These are phyloP conservation scores for Adansonia grandidieri DNA, from an alignment of 441 rosid species.

Conservation along the genomic window DNA sequence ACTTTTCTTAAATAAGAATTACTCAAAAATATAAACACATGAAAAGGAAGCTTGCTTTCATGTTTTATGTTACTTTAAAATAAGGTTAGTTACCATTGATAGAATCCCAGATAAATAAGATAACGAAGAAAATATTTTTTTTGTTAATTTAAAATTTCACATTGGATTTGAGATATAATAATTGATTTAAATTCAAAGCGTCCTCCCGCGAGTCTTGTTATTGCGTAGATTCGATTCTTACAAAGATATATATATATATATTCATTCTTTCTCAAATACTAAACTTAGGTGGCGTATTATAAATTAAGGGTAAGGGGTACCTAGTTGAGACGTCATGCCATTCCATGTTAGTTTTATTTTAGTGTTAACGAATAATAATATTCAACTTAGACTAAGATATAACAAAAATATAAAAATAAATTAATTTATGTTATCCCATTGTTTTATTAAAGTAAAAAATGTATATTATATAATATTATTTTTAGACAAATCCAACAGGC, in stretches of 20 bases:
- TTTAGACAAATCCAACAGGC: constrained; percentile 1
- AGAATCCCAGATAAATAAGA: neutral
- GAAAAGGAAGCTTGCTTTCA: neutral
- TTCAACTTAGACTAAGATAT: neutral
- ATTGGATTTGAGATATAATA: neutral
- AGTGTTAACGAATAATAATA: neutral
- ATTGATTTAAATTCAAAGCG: neutral
- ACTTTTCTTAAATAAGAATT: neutral
- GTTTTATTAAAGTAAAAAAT: neutral
- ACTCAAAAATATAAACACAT: neutral
- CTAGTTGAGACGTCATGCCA: neutral
- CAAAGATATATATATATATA: neutral
- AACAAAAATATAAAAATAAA: neutral
- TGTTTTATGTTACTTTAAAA: neutral
- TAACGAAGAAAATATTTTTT: neutral
- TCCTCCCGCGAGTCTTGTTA: neutral
- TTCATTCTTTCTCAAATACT: neutral
- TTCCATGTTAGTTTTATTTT: neutral
- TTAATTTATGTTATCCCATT: neutral
- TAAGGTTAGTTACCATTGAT: neutral
- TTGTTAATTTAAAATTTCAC: neutral
- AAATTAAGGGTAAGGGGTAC: constrained; percentile 3
- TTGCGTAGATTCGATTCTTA: neutral
- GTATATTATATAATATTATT: neutral
- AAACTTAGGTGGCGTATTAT: neutral